These are phyloP conservation scores for Amaranthus hypochondriacus DNA, from an alignment of 148 eudicot genomes.

Conservation along the genomic window DNA sequence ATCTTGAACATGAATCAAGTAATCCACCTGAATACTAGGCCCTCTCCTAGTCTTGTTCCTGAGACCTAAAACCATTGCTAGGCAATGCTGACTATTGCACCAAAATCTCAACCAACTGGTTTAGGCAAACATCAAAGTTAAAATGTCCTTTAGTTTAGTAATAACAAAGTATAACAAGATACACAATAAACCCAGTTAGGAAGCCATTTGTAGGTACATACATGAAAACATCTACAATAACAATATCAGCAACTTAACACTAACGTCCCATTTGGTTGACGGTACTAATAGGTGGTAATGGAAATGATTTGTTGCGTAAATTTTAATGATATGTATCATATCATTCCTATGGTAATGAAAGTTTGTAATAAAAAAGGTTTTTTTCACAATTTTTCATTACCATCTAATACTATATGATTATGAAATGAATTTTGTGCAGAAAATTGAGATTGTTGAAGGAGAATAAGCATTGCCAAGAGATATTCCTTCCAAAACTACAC, in stretches of 20 bases:
- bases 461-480: too few species aligned
- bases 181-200: background rate
- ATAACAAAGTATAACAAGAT: background rate
- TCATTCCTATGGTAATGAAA: too few species aligned
- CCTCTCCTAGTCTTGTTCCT: conserved; percentile 59
- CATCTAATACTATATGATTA: too few species aligned
- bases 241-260: background rate
- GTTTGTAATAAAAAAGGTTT: too few species aligned
- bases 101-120: background rate
- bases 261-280: background rate
- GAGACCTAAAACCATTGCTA: conserved; percentile 59
- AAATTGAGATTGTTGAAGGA: too few species aligned
- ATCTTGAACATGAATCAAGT: conserved; percentile 58
- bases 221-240: background rate
- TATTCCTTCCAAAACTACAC: too few species aligned
- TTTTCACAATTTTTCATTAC: too few species aligned
- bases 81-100: background rate
- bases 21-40: conserved; percentile 63
- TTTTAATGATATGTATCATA: too few species aligned
- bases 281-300: too few species aligned
- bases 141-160: background rate
- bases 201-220: background rate
- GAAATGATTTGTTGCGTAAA: too few species aligned
- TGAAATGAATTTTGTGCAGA: too few species aligned
- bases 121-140: background rate